Conservation (phyloP, 2,329 filamentous ascomycete genomes). For the Calonectria pseudoturangicola region DNA sequence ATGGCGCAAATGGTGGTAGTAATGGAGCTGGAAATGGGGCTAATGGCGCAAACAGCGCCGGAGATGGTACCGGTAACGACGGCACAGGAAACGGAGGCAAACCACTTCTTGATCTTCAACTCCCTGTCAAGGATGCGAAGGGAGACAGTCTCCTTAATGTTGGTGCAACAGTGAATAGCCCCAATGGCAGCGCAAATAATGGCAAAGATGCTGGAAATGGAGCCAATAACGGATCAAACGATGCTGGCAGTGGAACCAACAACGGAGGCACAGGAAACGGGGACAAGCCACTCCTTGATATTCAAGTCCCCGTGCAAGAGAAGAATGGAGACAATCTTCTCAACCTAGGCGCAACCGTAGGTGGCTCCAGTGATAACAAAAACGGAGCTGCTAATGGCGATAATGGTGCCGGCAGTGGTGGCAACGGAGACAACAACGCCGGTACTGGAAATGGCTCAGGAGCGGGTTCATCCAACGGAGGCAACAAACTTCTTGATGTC, state of each 20-base stretch:
- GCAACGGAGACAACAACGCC: not conserved
- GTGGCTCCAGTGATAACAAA: not conserved
- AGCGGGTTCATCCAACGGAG: not conserved
- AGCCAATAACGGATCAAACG: not conserved
- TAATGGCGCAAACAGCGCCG: not conserved
- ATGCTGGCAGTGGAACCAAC: not conserved
- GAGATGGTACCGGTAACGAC: too few species aligned
- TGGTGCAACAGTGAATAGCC: not conserved
- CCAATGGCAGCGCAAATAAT: not conserved
- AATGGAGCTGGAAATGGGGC: not conserved
- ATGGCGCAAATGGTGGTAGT: not conserved
- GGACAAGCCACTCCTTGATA: not conserved
- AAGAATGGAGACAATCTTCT: not conserved
- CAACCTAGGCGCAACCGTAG: not conserved
- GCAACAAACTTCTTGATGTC: not conserved
- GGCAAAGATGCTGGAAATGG: not conserved
- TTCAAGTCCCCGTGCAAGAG: not conserved
- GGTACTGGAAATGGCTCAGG: not conserved
- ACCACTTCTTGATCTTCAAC: not conserved
- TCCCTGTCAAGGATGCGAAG: not conserved
- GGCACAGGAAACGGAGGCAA: not conserved
- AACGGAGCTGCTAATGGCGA: not conserved
- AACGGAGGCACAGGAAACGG: not conserved
- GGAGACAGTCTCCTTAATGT: not conserved
- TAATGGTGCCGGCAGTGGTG: not conserved